A percentile compares a stretch with the other conserved stretches of the same genome.
Evolutionary conservation across 352 stramenopile genomes (phyloP).

Genomic region (Globisporangium ultimum): DNA sequence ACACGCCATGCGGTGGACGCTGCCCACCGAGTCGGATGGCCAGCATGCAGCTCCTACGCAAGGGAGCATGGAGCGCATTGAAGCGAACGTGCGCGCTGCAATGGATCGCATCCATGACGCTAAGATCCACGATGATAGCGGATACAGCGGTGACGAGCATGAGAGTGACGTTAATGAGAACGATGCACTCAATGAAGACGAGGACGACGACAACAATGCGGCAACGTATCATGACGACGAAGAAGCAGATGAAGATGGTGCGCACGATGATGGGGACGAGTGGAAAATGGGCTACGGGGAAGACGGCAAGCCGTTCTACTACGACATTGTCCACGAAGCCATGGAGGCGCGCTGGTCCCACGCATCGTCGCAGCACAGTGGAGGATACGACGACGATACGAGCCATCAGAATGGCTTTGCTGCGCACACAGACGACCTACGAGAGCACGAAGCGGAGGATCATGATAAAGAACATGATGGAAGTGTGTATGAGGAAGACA

Average conservation of each 20-base stretch:
- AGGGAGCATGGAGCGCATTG: conserved; percentile 35
- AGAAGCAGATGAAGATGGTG: conserved; percentile 16
- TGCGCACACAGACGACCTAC: not conserved
- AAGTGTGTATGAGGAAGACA: conserved; percentile 2
- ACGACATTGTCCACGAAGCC: conserved; percentile 21
- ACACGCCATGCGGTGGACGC: not conserved
- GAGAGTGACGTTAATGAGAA: too few species aligned
- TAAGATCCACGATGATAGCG: not conserved
- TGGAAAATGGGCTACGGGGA: conserved; percentile 9
- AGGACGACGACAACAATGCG: conserved; percentile 7
- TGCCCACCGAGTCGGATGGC: not conserved
- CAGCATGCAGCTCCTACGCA: conserved; percentile 3
- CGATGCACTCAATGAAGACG: conserved; percentile 16
- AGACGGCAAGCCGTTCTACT: conserved; percentile 16
- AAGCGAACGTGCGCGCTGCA: conserved; percentile 45
- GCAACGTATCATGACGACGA: too few species aligned
- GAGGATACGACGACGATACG: not conserved
- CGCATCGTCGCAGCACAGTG: conserved; percentile 1
- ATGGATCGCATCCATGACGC: conserved; percentile 31
- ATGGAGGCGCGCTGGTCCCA: conserved; percentile 16
- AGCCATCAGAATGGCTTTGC: conserved; percentile 1
- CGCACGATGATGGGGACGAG: conserved; percentile 6
- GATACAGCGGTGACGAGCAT: too few species aligned
- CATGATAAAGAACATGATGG: conserved; percentile 5
- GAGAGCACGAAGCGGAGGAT: conserved; percentile 2